Base-by-base conservation (phyloP, 495 filamentous ascomycete genomes). In the Sordaria brevicollis region DNA sequence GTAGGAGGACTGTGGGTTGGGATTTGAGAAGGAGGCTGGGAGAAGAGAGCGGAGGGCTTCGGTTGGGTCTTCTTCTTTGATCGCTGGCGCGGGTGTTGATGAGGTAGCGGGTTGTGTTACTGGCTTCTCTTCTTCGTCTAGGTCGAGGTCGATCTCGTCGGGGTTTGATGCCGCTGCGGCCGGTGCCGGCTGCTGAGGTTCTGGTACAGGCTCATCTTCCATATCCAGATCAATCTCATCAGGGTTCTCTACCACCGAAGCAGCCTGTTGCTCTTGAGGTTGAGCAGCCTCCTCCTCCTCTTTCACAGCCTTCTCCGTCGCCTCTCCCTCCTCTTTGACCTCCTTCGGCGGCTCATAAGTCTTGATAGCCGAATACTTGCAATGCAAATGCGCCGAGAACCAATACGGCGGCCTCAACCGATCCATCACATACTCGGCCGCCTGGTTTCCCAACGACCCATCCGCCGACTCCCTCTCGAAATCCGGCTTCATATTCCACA, bases 361-460 rank as follows among this genome's bases (percentile, higher is more conserved):
- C 70, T 95, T 87, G 3, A 89, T 75, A 9, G 94, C 94, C 3
- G 89, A 77, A 74, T 90, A 98, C 75, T 93, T 93, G 77, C 90
- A 88, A 79, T 99, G 95, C 76, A 97, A 71, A 78, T 99, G 95
- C 2, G 93, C 95, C 9, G 93, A 92, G 78, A 98, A 97, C 95
- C 95, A 99, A 76, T 93, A 91, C 0, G 85, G 81, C 4, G 95
- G 95, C 36, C 92, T 84, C 39, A 98, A 80, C 35, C 92, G 85
- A 75, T 95, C 88, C 75, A 98, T 85, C 6, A 96, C 89, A 57
- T 91, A 87, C 71, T 83, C 85, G 0, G 93, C 94, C 0, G 95
- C 93, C 5, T 83, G 78, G 70, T 86, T 97, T 1, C 95, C 95
- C 6, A 99, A 80, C 36, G 76, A 86, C 0, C 93, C 93, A 38